Base-by-base conservation (phyloP, 169 alveolate genomes). In the Condylostoma magnum region DNA sequence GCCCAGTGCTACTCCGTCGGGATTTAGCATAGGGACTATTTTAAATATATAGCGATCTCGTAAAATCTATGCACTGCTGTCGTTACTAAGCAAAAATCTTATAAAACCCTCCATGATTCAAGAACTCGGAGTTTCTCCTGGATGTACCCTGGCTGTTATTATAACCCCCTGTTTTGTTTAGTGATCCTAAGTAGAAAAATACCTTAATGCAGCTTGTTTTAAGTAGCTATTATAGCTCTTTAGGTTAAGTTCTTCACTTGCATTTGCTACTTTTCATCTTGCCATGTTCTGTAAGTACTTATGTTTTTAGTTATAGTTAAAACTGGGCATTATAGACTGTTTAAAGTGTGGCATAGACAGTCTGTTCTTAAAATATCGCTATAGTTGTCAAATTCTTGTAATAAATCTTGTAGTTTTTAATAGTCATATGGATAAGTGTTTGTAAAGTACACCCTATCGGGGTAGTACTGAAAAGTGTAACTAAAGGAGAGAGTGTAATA, bases 1-100 rank as follows among this genome's bases (percentile, higher is more conserved):
- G 1, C 98, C 98, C 37, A 82, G 82, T 8, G 92, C 79, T 2
- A 92, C 97, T 4, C 98, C 98, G 72, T 95, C 98, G 0, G 92
- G 90, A 67, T 95, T 95, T 43, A 89, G 74, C 96, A 95, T 95
- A 0, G 98, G 98, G 2, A 95, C 79, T 28, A 93, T 87, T 70
- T 89, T 83, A 73, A 95, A 91, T 6, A 89, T 87, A 78, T 81
- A 89, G 22, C 90, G 82, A 47, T 90, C 89, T 47, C 98, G 71
- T 54, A 95, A 73, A 82, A 66, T 85, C 87, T 6, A 44, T 66
- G 77, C 77, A 38, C 52, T 76, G 27, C 41, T 20, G 43, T 87
- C 43, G 55, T 83, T 77, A 18, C 93, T 71, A 37, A 86, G 73
- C 33, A 93, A 67, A 75, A 89, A 93, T 54, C 88, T 90, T 6